A percentile compares a stretch with the other conserved stretches of the same genome.
Conservation (phyloP, 2,329 filamentous ascomycete genomes). For the Trichothecium sympodiale region DNA sequence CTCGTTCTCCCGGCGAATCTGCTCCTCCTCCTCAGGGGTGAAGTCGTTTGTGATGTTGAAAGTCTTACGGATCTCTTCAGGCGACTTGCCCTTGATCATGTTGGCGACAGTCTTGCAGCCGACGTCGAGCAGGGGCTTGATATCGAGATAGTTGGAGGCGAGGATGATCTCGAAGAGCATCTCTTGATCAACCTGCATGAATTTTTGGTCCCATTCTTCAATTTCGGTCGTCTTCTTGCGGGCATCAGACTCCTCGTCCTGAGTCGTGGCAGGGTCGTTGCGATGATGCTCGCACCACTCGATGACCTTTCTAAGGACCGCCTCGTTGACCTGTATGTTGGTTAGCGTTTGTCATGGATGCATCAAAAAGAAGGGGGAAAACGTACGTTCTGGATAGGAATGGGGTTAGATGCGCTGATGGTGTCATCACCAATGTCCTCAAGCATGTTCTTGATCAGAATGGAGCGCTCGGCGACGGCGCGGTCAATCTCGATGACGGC, state of each 20-base stretch:
- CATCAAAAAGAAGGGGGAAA: conserved; percentile 5
- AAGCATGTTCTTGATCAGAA: conserved; percentile 97
- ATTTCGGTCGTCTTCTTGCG: conserved; percentile 99
- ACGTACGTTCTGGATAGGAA: conserved; percentile 76
- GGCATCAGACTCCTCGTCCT: conserved; percentile 84
- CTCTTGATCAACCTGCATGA: conserved; percentile 99
- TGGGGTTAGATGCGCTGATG: conserved; percentile 48
- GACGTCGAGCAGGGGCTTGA: conserved; percentile 94
- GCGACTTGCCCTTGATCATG: conserved; percentile 99
- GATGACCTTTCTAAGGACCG: conserved; percentile 88
- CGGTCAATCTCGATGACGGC: conserved; percentile 50
- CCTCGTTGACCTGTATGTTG: conserved; percentile 64
- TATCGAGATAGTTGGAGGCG: conserved; percentile 96
- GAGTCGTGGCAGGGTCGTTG: conserved; percentile 68
- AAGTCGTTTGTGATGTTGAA: conserved; percentile 99
- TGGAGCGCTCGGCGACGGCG: conserved; percentile 76
- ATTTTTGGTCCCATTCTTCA: conserved; percentile 99
- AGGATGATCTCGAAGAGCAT: conserved; percentile 99
- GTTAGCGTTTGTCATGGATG: conserved; percentile 2
- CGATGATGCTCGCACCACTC: conserved; percentile 98
- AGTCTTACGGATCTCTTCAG: conserved; percentile 97
- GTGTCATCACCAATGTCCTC: conserved; percentile 71
- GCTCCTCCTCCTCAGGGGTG: conserved; percentile 96
- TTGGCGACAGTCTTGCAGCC: conserved; percentile 99
- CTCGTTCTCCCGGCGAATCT: conserved; percentile 86